These are phyloP conservation scores for Penicillium chermesinum DNA, from an alignment of 495 filamentous ascomycete genomes.

Conservation along the genomic window DNA sequence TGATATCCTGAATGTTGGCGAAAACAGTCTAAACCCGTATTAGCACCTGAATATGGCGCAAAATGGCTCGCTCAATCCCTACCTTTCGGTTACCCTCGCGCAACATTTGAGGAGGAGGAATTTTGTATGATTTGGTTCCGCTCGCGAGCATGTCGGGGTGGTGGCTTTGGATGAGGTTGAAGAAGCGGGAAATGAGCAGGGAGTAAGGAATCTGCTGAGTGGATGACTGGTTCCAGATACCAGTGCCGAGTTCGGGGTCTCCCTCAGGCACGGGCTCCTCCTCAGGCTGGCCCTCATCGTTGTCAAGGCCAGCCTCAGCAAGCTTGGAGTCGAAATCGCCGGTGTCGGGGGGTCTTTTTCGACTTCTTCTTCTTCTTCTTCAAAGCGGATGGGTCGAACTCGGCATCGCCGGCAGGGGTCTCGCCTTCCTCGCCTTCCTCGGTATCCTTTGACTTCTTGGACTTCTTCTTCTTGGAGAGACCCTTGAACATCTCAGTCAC, in stretches of 20 bases:
- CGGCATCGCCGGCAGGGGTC: constrained; percentile 55
- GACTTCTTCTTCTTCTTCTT: constrained; percentile 97
- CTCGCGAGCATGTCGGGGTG: constrained; percentile 88
- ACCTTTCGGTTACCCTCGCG: constrained; percentile 89
- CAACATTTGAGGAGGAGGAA: constrained; percentile 96
- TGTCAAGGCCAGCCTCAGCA: constrained; percentile 64
- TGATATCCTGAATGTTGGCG: constrained; percentile 92
- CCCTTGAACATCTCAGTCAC: constrained; percentile 72
- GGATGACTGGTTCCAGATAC: constrained; percentile 84
- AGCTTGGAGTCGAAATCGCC: constrained; percentile 79
- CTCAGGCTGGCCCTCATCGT: constrained; percentile 44
- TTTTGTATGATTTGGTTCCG: constrained; percentile 93
- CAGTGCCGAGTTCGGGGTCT: constrained; percentile 84
- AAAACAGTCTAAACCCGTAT: constrained; percentile 79
- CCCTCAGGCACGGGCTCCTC: constrained; percentile 52
- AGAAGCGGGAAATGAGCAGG: constrained; percentile 82
- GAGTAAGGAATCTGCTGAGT: constrained; percentile 74
- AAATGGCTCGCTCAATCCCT: background rate
- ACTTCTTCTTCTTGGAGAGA: constrained; percentile 84
- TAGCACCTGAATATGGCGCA: background rate
- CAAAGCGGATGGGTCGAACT: constrained; percentile 68
- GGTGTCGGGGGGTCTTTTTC: constrained; percentile 54
- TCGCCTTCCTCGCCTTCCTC: constrained; percentile 48
- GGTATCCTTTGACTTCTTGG: constrained; percentile 58
- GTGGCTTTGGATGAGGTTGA: constrained; percentile 81